phyloP scores from a whole-genome alignment of 1,139 yeast genomes.

The Geotrichum reessii region DNA sequence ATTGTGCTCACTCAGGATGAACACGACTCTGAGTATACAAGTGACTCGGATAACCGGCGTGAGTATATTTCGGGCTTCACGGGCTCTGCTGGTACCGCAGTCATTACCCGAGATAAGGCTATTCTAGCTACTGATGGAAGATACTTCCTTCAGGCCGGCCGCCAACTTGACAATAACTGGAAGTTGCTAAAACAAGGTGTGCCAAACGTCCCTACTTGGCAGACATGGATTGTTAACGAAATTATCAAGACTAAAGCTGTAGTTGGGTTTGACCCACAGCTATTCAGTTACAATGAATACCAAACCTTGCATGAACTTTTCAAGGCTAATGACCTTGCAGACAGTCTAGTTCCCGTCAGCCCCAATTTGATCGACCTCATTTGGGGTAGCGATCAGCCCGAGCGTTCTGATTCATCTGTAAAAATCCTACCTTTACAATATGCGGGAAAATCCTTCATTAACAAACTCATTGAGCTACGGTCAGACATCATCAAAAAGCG shows the following conservation, averaged over 20 bases:
- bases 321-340: conserved; percentile 27
- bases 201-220: conserved; percentile 74
- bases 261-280: conserved; percentile 62
- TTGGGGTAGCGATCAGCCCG: conserved; percentile 52
- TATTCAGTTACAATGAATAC: conserved; percentile 52
- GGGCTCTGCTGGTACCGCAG: conserved; percentile 93
- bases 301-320: conserved; percentile 35
- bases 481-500: conserved; percentile 41
- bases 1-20: conserved; percentile 89
- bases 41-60: conserved; percentile 74
- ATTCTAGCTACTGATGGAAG: conserved; percentile 91
- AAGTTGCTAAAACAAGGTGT: conserved; percentile 75
- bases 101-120: conserved; percentile 69
- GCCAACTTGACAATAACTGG: conserved; percentile 86
- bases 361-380: conserved; percentile 70
- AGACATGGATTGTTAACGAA: conserved; percentile 61
- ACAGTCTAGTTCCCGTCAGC: conserved; percentile 50
- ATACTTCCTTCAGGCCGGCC: conserved; percentile 83
- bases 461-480: conserved; percentile 45
- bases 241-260: conserved; percentile 33
- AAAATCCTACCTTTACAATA: conserved; percentile 31
- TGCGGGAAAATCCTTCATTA: conserved; percentile 40
- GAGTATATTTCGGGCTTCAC: conserved; percentile 75
- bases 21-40: conserved; percentile 88
- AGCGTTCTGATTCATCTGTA: conserved; percentile 35